Conservation (phyloP, 306 rosid species). For the Benincasa hispida region DNA sequence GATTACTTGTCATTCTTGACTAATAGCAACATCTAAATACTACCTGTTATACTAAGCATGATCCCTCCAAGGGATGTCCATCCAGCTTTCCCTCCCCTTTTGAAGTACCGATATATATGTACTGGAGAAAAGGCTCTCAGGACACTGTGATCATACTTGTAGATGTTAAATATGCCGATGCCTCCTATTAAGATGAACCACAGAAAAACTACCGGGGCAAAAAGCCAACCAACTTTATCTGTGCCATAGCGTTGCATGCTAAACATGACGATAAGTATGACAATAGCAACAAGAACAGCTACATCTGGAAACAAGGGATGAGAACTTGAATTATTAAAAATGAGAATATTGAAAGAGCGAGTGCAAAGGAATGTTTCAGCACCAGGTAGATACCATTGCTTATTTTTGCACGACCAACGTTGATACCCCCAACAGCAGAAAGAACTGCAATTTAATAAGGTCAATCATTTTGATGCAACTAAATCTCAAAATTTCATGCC, state of each 20-base stretch:
- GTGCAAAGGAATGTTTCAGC: not conserved
- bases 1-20: not conserved
- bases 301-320: slow-evolving; percentile 40
- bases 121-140: slow-evolving; percentile 80
- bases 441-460: slow-evolving; percentile 34
- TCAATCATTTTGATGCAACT: not conserved
- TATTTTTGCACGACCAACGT: slow-evolving; percentile 49
- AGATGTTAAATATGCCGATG: slow-evolving; percentile 77
- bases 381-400: slow-evolving; percentile 35
- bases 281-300: slow-evolving; percentile 69
- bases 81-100: slow-evolving; percentile 51
- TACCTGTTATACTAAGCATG: slow-evolving; percentile 95
- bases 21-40: not conserved
- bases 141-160: slow-evolving; percentile 57
- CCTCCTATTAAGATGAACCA: slow-evolving; percentile 94
- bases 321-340: not conserved
- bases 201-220: slow-evolving; percentile 90
- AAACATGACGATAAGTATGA: slow-evolving; percentile 62
- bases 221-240: slow-evolving; percentile 97
- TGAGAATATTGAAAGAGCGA: slow-evolving; percentile 3
- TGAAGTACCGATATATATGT: slow-evolving; percentile 60
- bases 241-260: slow-evolving; percentile 92
- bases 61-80: slow-evolving; percentile 98
- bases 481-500: not conserved
- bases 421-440: slow-evolving; percentile 96